Evolutionary conservation across 164 flowering plant genomes (phyloP).

Genomic region (Kingdonia uniflora): DNA sequence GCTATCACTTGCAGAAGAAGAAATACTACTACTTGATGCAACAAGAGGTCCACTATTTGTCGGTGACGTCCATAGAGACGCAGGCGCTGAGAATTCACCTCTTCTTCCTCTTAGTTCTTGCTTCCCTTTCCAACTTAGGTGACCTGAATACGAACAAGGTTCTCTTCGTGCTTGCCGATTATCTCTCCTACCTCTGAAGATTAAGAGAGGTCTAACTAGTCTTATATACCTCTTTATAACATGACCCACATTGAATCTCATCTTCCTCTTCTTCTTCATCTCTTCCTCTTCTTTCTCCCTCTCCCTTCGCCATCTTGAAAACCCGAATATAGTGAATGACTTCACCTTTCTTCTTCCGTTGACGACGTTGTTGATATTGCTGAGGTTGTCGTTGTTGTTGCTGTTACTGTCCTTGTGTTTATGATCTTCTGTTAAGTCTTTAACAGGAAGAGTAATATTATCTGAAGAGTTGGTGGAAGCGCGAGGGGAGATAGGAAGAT

Average conservation of each 20-base stretch:
- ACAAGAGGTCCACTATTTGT: conserved; percentile 67
- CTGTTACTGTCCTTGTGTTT: conserved; percentile 3
- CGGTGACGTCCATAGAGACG: conserved; percentile 75
- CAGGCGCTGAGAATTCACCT: conserved; percentile 64
- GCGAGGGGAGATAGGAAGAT: conserved; percentile 63
- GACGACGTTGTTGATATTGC: conserved; percentile 4
- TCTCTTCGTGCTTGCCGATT: conserved; percentile 20
- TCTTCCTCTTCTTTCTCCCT: conserved; percentile 12
- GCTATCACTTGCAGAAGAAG: conserved; percentile 43
- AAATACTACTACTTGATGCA: conserved; percentile 26
- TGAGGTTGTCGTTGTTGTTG: conserved; percentile 3
- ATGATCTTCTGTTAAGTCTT: conserved; percentile 19
- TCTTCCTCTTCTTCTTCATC: conserved; percentile 18
- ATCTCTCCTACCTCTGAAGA: conserved; percentile 28
- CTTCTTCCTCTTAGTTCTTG: conserved; percentile 14
- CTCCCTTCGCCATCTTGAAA: conserved; percentile 35
- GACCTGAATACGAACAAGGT: conserved; percentile 54
- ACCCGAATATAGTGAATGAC: conserved; percentile 52
- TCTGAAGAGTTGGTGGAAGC: conserved; percentile 60
- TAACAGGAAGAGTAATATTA: conserved; percentile 44
- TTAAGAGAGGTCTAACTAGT: conserved; percentile 45
- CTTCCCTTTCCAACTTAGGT: conserved; percentile 20
- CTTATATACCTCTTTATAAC: conserved; percentile 48
- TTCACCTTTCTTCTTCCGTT: conserved; percentile 36
- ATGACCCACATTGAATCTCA: conserved; percentile 40